Evolutionary conservation across 331 rosid species (phyloP).

Genomic region (Quercus lobata): DNA sequence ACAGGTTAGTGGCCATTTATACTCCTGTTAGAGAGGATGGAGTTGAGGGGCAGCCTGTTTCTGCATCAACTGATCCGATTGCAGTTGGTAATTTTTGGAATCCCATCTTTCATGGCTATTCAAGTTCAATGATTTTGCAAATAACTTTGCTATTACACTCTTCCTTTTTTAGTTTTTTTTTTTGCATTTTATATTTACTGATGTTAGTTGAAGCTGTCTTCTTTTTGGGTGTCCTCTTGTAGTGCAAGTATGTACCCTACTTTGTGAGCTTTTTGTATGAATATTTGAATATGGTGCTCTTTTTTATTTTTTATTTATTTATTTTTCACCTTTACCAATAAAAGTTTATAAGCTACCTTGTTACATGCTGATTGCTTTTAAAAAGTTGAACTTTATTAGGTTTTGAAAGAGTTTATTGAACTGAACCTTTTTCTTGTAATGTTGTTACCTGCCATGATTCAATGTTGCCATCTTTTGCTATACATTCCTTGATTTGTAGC

Average conservation of each 20-base stretch:
- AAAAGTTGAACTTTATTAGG: not conserved
- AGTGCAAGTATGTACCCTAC: not conserved
- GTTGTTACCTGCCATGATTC: not conserved
- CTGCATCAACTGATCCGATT: slow-evolving; percentile 97
- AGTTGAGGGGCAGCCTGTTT: slow-evolving; percentile 82
- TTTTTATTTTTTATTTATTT: no score
- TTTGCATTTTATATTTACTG: not conserved
- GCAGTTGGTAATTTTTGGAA: slow-evolving; percentile 68
- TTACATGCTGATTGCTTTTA: not conserved
- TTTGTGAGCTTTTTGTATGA: no score
- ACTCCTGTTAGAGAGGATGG: slow-evolving; percentile 98
- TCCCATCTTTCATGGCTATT: not conserved
- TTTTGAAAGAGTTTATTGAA: not conserved
- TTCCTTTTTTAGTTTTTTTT: not conserved
- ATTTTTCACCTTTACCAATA: not conserved
- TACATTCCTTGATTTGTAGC: not conserved
- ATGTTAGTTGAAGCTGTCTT: not conserved
- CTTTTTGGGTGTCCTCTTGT: not conserved
- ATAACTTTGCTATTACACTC: not conserved
- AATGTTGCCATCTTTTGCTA: not conserved
- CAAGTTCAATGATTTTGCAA: not conserved
- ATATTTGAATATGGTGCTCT: no score
- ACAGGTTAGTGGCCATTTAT: slow-evolving; percentile 88
- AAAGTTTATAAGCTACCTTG: not conserved
- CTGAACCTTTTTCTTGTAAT: not conserved